Conservation (phyloP, 2,329 filamentous ascomycete species). For the Colletotrichum noveboracense region DNA sequence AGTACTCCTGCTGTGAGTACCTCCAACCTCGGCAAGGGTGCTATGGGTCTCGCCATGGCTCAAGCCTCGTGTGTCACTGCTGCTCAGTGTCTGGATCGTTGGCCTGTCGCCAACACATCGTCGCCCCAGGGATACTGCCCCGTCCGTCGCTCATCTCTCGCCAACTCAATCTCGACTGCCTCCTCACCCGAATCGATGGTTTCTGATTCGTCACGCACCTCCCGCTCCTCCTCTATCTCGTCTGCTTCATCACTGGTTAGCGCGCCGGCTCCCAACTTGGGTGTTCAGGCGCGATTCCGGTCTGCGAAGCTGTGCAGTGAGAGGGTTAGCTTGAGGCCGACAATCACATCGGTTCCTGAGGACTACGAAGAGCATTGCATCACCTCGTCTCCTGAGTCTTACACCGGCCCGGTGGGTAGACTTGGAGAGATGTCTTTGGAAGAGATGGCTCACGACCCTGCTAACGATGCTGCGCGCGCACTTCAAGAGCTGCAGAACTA, state of each 20-base stretch:
- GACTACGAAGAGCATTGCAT: slow-evolving; percentile 56
- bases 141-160: slow-evolving; percentile 65
- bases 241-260: slow-evolving; percentile 65
- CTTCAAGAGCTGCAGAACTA: slow-evolving; percentile 67
- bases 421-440: slow-evolving; percentile 55
- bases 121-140: slow-evolving; percentile 58
- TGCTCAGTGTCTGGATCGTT: slow-evolving; percentile 58
- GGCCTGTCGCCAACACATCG: slow-evolving; percentile 50
- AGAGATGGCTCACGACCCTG: slow-evolving; percentile 44
- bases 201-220: slow-evolving; percentile 65
- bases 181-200: slow-evolving; percentile 74
- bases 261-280: slow-evolving; percentile 64
- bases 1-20: slow-evolving; percentile 66
- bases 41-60: slow-evolving; percentile 66
- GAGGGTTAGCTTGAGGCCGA: slow-evolving; percentile 56
- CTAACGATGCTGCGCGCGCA: slow-evolving; percentile 60
- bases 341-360: slow-evolving; percentile 63
- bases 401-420: slow-evolving; percentile 57
- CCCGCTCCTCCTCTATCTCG: slow-evolving; percentile 69
- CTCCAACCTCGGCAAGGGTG: slow-evolving; percentile 54
- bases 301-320: slow-evolving; percentile 63
- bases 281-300: slow-evolving; percentile 68
- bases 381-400: slow-evolving; percentile 63
- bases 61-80: slow-evolving; percentile 54
- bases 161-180: slow-evolving; percentile 65